Base-by-base conservation (phyloP, 1,284 basidiomycete genomes). In the Albatrellus sp. region DNA sequence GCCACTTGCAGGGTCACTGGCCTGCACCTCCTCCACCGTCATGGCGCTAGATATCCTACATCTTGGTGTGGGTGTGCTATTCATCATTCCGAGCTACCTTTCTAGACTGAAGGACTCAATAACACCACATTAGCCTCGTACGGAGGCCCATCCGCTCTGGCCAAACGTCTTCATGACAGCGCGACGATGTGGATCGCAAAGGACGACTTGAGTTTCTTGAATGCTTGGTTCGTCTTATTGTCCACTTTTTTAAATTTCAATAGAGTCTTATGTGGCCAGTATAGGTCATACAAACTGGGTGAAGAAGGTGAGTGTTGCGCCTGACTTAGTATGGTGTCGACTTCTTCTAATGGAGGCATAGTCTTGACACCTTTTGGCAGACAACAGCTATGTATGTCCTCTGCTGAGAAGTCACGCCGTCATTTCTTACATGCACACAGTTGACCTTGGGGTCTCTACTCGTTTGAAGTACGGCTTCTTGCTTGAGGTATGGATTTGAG, bases 281-380 rank as follows among this genome's bases (percentile, higher is more conserved):
- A 24, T 39, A 85, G 81, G 82, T 82, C 82, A 2, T 86, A 85
- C 57, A 86, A 86, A 52, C 71, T 87, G 11, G 83, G 84, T 13
- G 79, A 83, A 65, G 86, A 91, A 66, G 64, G 79, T 82, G 50
- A 16, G 63, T 24, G 7, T 24, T 24, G 24, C 24, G 24, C 24
- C 24, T 24, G 24, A 24, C 24, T 24, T 24, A 24, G 24, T 7
- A 24, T 24, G 24, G 24, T 7, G 24, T 24, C 24, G 24, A 24
- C 24, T 24, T 24, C 24, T 24, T 4, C 24, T 24, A 24, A 24
- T 24, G 24, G 24, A 24, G 3, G 12, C 31, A 8, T 46, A 83
- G 80, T 85, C 28, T 63, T 91, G 43, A 87, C 86, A 17, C 86
- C 87, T 0, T 87, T 90, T 50, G 88, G 87, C 43, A 68, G 86